phyloP scores from a whole-genome alignment of 2,329 filamentous ascomycete species.

The Fusarium stilboides region DNA sequence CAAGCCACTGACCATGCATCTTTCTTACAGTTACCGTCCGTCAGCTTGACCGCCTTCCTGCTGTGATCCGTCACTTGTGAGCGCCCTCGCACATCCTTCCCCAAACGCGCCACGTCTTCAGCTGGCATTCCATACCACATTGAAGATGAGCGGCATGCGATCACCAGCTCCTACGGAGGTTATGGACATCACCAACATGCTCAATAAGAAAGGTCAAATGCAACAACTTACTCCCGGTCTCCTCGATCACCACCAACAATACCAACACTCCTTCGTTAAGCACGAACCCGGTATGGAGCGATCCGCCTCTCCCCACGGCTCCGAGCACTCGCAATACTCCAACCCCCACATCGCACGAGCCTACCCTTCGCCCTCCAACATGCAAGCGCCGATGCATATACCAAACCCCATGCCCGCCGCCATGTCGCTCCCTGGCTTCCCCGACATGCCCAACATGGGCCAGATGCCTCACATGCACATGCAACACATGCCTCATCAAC shows the following conservation, averaged over 20 bases:
- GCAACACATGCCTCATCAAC: conserved; percentile 56
- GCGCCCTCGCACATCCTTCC: conserved; percentile 40
- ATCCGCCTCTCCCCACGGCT: conserved; percentile 71
- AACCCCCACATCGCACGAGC: conserved; percentile 63
- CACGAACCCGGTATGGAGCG: conserved; percentile 64
- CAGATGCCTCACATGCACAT: conserved; percentile 57
- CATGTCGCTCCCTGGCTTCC: conserved; percentile 62
- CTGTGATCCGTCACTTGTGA: conserved; percentile 46
- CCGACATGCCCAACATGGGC: conserved; percentile 60
- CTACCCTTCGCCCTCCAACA: conserved; percentile 68
- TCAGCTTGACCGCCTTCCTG: conserved; percentile 46
- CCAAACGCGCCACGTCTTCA: conserved; percentile 44
- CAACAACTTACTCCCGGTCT: conserved; percentile 55
- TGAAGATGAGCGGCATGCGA: conserved; percentile 57
- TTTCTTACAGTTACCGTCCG: conserved; percentile 39
- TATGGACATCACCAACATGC: conserved; percentile 68
- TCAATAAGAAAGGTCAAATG: conserved; percentile 64
- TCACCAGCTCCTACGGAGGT: conserved; percentile 64
- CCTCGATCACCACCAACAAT: conserved; percentile 52
- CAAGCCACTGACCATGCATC: conserved; percentile 39
- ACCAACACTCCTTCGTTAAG: conserved; percentile 55
- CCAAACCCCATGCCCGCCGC: conserved; percentile 59
- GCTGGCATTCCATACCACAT: conserved; percentile 35
- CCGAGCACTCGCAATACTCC: conserved; percentile 72
- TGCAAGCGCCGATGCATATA: conserved; percentile 66